Evolutionary conservation across 768 basidiomycete genomes (phyloP).

Genomic region (Mycena haematopus): DNA sequence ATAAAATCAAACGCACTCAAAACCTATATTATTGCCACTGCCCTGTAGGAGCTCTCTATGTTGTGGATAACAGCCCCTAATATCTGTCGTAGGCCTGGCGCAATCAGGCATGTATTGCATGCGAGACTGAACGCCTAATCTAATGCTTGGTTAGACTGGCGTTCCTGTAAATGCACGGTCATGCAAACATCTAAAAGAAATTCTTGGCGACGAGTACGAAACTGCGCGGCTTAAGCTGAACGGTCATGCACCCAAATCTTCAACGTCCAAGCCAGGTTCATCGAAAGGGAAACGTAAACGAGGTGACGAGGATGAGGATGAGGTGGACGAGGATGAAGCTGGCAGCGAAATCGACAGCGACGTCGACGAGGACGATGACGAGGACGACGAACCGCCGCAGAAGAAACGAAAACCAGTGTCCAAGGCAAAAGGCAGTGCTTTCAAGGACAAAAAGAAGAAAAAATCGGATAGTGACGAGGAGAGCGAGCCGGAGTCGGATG

Average conservation of each 20-base stretch:
- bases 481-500: constrained; percentile 32
- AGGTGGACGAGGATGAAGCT: not conserved
- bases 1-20: constrained; percentile 41
- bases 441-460: constrained; percentile 4
- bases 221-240: constrained; percentile 48
- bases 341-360: not conserved
- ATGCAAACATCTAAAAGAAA: constrained; percentile 53
- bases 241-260: not conserved
- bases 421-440: constrained; percentile 16
- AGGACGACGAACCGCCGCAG: not conserved
- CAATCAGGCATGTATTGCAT: constrained; percentile 1
- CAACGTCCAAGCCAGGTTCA: constrained; percentile 3
- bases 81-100: not conserved
- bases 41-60: not conserved
- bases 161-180: constrained; percentile 53
- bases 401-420: constrained; percentile 31
- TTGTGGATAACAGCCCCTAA: not conserved
- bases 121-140: not conserved
- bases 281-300: constrained; percentile 9
- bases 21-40: constrained; percentile 52
- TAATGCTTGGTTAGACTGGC: constrained; percentile 32
- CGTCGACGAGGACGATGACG: not conserved
- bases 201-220: constrained; percentile 56
- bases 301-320: constrained; percentile 1
- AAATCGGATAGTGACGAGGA: constrained; percentile 5